Evolutionary conservation across 805 yeast species (phyloP).

Genomic region (Candida peoriensis): DNA sequence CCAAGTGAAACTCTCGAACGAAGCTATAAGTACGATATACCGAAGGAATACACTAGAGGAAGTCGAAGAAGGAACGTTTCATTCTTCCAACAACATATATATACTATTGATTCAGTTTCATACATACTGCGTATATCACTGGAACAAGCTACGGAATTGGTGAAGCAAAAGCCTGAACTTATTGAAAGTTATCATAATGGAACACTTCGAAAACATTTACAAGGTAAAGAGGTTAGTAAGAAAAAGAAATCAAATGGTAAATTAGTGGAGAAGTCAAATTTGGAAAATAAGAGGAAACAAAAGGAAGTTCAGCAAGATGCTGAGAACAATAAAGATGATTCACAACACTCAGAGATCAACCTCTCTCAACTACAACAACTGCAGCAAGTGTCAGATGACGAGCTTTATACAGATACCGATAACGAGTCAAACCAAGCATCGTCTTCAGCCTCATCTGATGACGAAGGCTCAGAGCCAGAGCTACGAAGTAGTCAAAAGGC

Average conservation of each 20-base stretch:
- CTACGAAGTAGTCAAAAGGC: not conserved
- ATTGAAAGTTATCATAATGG: constrained; percentile 26
- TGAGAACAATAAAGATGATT: not conserved
- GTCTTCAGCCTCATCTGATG: constrained; percentile 3
- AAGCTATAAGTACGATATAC: no score
- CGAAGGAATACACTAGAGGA: not conserved
- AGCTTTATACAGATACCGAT: constrained; percentile 15
- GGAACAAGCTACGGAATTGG: constrained; percentile 19
- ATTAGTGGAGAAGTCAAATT: no score
- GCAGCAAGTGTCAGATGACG: constrained; percentile 11
- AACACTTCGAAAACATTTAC: constrained; percentile 13
- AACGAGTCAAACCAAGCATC: constrained; percentile 15
- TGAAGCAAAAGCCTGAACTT: constrained; percentile 17
- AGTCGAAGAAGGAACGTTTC: constrained; percentile 16
- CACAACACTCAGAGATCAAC: constrained; percentile 1
- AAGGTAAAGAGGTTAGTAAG: not conserved
- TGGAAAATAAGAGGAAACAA: not conserved
- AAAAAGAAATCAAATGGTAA: not conserved
- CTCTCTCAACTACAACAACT: not conserved
- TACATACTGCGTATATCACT: constrained; percentile 14
- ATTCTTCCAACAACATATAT: constrained; percentile 22
- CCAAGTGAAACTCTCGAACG: no score
- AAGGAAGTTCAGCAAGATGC: constrained; percentile 1
- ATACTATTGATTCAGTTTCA: constrained; percentile 21
- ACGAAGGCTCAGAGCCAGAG: constrained; percentile 1